Evolutionary conservation across 2,329 filamentous ascomycete genomes (phyloP), one percentile per base, ranked within the genome.

Genomic region (Penicillium oxalicum): DNA sequence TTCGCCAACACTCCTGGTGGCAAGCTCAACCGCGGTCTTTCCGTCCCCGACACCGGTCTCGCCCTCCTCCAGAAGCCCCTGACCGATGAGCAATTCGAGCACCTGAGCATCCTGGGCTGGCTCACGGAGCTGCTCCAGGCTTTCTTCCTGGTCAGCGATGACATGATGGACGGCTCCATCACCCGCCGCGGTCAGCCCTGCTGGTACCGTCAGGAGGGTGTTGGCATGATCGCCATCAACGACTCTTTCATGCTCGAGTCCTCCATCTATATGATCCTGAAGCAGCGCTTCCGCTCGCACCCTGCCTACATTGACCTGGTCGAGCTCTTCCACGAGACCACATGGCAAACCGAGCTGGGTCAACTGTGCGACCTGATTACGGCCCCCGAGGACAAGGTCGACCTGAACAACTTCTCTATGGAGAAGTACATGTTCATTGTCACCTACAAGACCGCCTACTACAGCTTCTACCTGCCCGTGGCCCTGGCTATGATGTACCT

Each of bases 1-100:
- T 81, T 91, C 67, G 79, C 82, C 74, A 98, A 98, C 75, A 83
- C 88, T 5, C 76, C 93, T 46, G 93, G 93, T 61, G 93, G 93
- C 68, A 98, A 98, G 79, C 95, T 91, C 77, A 98, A 98, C 77
- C 89, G 93, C 66, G 93, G 93, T 74, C 94, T 98, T 82, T 97
- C 91, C 41, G 91, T 97, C 52, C 86, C 93, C 59, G 93, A 98
- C 74, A 93, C 90, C 40, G 84, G 85, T 57, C 86, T 88, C 57
- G 77, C 93, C 62, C 83, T 97, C 55, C 81, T 91, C 65, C 78
- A 81, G 63, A 75, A 79, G 60, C 75, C 86, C 47, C 82, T 97
- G 56, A 81, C 76, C 57, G 79, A 88, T 54, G 81, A 91, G 50
- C 86, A 97, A 74, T 95, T 91, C 78, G 93, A 94, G 77, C 78